Evolutionary conservation across 2,329 filamentous ascomycete genomes (phyloP), one percentile per base, ranked within the genome.

Genomic region (Falciphora oryzae): DNA sequence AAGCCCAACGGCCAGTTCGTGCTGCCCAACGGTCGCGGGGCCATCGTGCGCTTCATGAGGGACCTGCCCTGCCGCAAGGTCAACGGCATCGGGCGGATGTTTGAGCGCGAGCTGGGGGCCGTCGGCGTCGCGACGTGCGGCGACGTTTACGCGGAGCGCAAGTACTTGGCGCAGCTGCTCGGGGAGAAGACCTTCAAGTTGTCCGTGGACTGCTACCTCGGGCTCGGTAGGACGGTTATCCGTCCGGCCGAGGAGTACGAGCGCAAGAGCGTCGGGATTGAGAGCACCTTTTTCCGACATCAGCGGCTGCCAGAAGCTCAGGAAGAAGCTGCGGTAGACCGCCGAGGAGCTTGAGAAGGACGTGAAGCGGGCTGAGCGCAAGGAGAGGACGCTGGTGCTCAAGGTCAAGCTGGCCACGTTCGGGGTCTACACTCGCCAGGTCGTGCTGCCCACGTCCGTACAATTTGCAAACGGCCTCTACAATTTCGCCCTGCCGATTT

Each of bases 401-500:
- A 99, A 99, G 75, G 84, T 97, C 68, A 99, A 99, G 74, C 79
- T 98, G 10, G 92, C 97, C 74, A 97, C 93, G 0, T 99, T 94
- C 71, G 93, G 98, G 75, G 91, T 97, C 28, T 84, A 92, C 63
- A 96, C 93, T 0, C 83, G 95, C 44, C 95, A 99, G 73, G 84
- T 86, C 7, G 85, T 90, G 4, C 84, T 89, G 2, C 89, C 91
- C 0, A 90, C 88, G 68, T 87, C 93, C 0, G 82, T 97, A 1
- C 83, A 78, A 61, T 79, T 83, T 6, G 89, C 92, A 0, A 89
- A 94, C 56, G 95, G 98, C 70, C 77, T 99, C 4, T 98, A 94
- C 77, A 88, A 85, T 63, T 91, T 88, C 71, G 83, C 92, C 0
- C 74, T 97, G 1, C 93, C 93, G 0, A 95, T 99, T 80, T 78